Evolutionary conservation across 1,284 basidiomycete genomes (phyloP).

Genomic region (Volvariella volvacea): DNA sequence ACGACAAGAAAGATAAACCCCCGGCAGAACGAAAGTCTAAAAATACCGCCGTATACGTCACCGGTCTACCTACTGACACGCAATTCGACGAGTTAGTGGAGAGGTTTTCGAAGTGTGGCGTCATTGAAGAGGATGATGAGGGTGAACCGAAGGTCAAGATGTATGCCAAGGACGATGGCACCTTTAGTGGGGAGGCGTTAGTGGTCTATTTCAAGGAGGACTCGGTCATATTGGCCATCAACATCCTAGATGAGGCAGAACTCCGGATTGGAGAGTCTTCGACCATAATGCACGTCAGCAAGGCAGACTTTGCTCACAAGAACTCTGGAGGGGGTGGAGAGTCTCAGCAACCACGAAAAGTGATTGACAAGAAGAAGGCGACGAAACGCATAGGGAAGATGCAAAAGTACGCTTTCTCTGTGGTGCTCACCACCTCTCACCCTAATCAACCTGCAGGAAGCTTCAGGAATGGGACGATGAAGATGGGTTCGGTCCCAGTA

Average conservation of each 20-base stretch:
- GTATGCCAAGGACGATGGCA: slow-evolving; percentile 86
- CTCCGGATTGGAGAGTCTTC: slow-evolving; percentile 74
- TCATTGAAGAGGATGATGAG: slow-evolving; percentile 87
- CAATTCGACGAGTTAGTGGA: slow-evolving; percentile 71
- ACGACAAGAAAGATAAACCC: slow-evolving; percentile 40
- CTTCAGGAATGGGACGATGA: slow-evolving; percentile 83
- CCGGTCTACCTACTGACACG: slow-evolving; percentile 76
- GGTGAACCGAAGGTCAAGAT: slow-evolving; percentile 90
- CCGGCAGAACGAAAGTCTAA: slow-evolving; percentile 57
- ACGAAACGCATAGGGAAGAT: slow-evolving; percentile 81
- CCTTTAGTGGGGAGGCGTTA: slow-evolving; percentile 92
- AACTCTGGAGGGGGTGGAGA: slow-evolving; percentile 23
- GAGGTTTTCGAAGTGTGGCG: slow-evolving; percentile 86
- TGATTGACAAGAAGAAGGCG: slow-evolving; percentile 76
- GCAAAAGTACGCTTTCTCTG: slow-evolving; percentile 63
- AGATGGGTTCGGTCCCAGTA: slow-evolving; percentile 72
- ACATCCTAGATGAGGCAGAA: slow-evolving; percentile 89
- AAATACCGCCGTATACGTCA: slow-evolving; percentile 92
- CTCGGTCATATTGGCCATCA: slow-evolving; percentile 82
- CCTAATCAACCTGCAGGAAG: slow-evolving; percentile 45
- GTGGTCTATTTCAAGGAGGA: slow-evolving; percentile 98
- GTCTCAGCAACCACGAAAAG: slow-evolving; percentile 47
- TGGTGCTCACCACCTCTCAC: not conserved
- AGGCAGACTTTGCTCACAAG: slow-evolving; percentile 82
- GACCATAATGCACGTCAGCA: slow-evolving; percentile 76